A percentile compares a stretch with the other conserved stretches of the same genome.
phyloP scores from a whole-genome alignment of 1,284 basidiomycete species.

The Cystobasidiaceae sp. region DNA sequence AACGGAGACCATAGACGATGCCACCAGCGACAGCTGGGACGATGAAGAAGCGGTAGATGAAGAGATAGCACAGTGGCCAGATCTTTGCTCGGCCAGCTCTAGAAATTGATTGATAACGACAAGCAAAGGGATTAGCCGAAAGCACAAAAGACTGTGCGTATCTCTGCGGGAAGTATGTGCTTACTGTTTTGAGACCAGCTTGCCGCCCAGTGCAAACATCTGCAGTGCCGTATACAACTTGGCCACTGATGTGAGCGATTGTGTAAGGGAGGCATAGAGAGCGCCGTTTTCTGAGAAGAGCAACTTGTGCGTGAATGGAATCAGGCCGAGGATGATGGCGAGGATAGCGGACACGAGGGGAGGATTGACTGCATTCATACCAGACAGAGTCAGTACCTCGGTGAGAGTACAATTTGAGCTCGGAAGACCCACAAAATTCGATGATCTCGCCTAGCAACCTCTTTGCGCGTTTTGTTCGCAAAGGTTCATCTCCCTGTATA shows the following conservation, averaged over 20 bases:
- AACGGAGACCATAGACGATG: constrained; percentile 41
- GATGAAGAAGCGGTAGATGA: constrained; percentile 44
- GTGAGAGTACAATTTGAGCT: not conserved
- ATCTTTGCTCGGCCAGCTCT: constrained; percentile 29
- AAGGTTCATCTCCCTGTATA: constrained; percentile 34
- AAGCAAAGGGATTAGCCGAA: constrained; percentile 5
- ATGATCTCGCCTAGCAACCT: constrained; percentile 23
- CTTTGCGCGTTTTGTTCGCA: constrained; percentile 34
- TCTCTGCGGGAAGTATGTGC: not conserved
- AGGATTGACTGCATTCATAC: constrained; percentile 42
- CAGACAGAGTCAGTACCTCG: no score
- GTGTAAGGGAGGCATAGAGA: constrained; percentile 35
- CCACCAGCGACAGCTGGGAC: constrained; percentile 43
- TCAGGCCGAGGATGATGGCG: constrained; percentile 44
- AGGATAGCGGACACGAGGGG: constrained; percentile 44
- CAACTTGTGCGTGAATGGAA: constrained; percentile 42
- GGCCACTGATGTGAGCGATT: constrained; percentile 43
- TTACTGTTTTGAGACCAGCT: constrained; percentile 21
- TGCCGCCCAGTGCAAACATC: constrained; percentile 41
- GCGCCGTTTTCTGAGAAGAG: constrained; percentile 41
- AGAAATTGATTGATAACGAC: no score
- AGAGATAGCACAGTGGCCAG: constrained; percentile 41
- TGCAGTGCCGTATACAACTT: constrained; percentile 46
- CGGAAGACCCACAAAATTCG: constrained; percentile 19
- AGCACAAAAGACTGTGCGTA: not conserved